Conservation (phyloP, 345 rosid genomes). For the Euphorbia pulcherrima region DNA sequence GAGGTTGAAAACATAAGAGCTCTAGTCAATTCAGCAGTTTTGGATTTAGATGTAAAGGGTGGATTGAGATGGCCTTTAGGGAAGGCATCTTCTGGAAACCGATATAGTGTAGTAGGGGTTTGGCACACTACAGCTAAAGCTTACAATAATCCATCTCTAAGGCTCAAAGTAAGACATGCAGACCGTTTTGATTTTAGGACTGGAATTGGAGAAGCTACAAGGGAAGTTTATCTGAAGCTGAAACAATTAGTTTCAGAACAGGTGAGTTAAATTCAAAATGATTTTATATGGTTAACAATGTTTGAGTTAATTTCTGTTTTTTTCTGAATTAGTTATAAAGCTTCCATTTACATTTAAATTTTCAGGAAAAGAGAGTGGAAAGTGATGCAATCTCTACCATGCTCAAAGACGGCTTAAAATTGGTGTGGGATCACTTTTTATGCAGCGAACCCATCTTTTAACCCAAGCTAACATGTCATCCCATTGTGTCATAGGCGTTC, state of each 20-base stretch:
- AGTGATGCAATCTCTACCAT: conserved; percentile 12
- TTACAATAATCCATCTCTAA: conserved; percentile 38
- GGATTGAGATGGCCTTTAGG: conserved; percentile 64
- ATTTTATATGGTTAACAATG: neutral
- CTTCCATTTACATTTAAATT: neutral
- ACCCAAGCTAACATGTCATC: neutral
- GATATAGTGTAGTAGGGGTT: conserved; percentile 40
- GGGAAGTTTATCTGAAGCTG: conserved; percentile 42
- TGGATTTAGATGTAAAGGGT: conserved; percentile 60
- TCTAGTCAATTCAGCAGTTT: conserved; percentile 43
- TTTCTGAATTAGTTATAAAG: neutral
- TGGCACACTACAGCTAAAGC: conserved; percentile 39
- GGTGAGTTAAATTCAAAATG: conserved; percentile 13
- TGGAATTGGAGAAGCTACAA: conserved; percentile 32
- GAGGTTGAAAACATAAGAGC: conserved; percentile 42
- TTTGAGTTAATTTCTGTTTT: neutral
- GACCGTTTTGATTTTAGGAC: conserved; percentile 48
- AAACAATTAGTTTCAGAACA: conserved; percentile 41
- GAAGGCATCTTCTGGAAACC: conserved; percentile 35
- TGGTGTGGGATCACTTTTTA: conserved; percentile 45
- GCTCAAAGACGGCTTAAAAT: conserved; percentile 35
- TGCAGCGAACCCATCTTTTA: conserved; percentile 13
- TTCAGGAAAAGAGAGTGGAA: conserved; percentile 32
- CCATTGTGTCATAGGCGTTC: no score
- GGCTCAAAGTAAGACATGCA: conserved; percentile 52